Conservation (phyloP, 2,329 filamentous ascomycete species). For the Lojkania enalia region DNA sequence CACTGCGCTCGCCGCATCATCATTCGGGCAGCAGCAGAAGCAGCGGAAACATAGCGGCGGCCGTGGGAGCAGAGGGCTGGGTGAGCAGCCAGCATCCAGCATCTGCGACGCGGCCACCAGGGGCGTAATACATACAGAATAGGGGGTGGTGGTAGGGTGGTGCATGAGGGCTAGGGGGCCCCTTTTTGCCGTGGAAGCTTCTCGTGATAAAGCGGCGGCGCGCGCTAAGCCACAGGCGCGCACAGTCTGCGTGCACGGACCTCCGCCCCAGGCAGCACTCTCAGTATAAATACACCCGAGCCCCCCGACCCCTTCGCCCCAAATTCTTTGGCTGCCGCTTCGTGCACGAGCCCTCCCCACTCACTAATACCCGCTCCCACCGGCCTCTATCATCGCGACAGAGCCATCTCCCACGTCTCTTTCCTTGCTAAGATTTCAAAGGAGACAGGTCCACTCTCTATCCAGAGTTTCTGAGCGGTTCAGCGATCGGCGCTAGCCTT, state of each 20-base stretch:
- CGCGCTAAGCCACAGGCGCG: not conserved
- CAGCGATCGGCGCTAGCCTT: constrained; percentile 37
- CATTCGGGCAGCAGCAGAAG: not conserved
- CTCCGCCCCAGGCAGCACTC: not conserved
- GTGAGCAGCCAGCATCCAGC: not conserved
- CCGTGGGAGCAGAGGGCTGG: not conserved
- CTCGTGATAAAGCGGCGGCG: constrained; percentile 2
- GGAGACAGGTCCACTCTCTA: constrained; percentile 22
- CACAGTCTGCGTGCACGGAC: not conserved
- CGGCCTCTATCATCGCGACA: not conserved
- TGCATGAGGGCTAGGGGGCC: not conserved
- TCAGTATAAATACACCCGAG: not conserved
- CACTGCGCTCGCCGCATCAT: not conserved
- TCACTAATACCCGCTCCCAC: not conserved
- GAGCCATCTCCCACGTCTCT: not conserved
- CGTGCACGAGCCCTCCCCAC: not conserved
- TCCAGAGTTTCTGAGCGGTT: constrained; percentile 26
- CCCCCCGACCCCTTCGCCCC: not conserved
- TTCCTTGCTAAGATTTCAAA: too few species aligned
- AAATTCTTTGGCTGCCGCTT: constrained; percentile 1
- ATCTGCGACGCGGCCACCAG: not conserved
- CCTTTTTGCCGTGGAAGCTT: constrained; percentile 1
- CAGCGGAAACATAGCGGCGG: not conserved
- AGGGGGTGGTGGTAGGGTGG: constrained; percentile 4
- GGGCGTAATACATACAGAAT: not conserved